Conservation (phyloP, 768 basidiomycete species). For the Udeniomyces megalosporus region DNA sequence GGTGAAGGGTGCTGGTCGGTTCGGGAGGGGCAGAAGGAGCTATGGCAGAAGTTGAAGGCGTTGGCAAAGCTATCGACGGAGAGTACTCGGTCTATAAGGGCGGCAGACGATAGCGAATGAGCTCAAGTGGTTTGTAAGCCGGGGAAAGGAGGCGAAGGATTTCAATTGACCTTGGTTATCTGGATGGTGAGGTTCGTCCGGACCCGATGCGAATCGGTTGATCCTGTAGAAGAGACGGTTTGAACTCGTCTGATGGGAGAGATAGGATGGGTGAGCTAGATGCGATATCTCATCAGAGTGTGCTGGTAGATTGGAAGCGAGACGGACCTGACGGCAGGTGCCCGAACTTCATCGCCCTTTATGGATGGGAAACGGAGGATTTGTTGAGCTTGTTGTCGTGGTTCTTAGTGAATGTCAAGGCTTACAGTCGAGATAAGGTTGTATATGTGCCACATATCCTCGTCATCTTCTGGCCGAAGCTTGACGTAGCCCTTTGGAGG, state of each 20-base stretch:
- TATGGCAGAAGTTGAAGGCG: slow-evolving; percentile 7
- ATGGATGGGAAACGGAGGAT: slow-evolving; percentile 8
- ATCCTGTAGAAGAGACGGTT: slow-evolving; percentile 79
- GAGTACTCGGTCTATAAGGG: slow-evolving; percentile 4
- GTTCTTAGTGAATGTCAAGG: background rate
- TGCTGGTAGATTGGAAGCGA: background rate
- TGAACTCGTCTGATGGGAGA: slow-evolving; percentile 51
- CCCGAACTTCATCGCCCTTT: slow-evolving; percentile 64
- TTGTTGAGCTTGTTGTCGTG: background rate
- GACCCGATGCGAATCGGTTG: slow-evolving; percentile 77
- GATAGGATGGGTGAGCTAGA: background rate
- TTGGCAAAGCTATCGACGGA: background rate
- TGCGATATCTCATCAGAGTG: background rate
- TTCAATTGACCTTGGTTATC: slow-evolving; percentile 47
- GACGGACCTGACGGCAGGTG: slow-evolving; percentile 60
- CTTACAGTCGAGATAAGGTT: slow-evolving; percentile 71
- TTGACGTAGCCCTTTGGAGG: slow-evolving; percentile 64
- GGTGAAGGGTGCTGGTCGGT: slow-evolving; percentile 44
- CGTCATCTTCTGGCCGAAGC: slow-evolving; percentile 90
- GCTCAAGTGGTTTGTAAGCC: background rate
- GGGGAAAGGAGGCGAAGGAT: background rate
- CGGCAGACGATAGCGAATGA: background rate
- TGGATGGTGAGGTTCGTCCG: slow-evolving; percentile 66
- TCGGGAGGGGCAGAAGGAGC: slow-evolving; percentile 35
- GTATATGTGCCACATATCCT: slow-evolving; percentile 99